Base-by-base conservation (phyloP, 2,329 filamentous ascomycete species). In the Elsinoe batatas region DNA sequence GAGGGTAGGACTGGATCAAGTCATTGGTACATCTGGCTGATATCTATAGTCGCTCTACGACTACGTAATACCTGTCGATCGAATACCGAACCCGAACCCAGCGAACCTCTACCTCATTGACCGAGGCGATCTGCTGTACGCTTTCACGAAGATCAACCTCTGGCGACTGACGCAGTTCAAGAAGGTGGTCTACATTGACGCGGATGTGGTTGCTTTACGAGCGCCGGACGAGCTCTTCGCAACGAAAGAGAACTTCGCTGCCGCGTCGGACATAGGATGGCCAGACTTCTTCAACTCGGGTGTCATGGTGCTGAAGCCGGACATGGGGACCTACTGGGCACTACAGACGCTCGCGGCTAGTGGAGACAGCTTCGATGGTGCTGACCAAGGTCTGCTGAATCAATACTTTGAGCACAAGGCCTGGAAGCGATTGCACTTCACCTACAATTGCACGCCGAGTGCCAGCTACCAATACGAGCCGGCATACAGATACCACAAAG, bases 281-380 rank as follows among this genome's bases (percentile, higher is more conserved):
- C 93, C 93, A 33, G 93, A 98, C 72, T 81, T 91, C 59, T 97
- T 97, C 82, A 98, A 98, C 72, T 90, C 87, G n/a, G 93, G 93
- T 65, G 83, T 98, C 63, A 94, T 98, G 89, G 89, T 90, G 35
- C 72, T 98, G 58, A 85, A 79, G 13, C 93, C 93, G 33, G 86
- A 91, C 71, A 76, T 91, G 79, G 86, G 85, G 57, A 91, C 95
- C 62, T 97, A 91, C 71, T 85, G 89, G 72, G 87, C 88, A 40
- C 78, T 98, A 67, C 77, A 83, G 60, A 88, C 87, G 60, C 83
- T 96, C 77, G 90, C 93, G 22, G 81, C 90, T 63, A 79, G 84
- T 56, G 91, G 91, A 22, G 87, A 91, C 67, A 96, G 91, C 61
- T 98, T 98, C 67, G 93, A 98, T 68, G 93, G 93, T 49, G 93